phyloP scores from a whole-genome alignment of 805 yeast species.

The Blastobotrys chiropterorum region DNA sequence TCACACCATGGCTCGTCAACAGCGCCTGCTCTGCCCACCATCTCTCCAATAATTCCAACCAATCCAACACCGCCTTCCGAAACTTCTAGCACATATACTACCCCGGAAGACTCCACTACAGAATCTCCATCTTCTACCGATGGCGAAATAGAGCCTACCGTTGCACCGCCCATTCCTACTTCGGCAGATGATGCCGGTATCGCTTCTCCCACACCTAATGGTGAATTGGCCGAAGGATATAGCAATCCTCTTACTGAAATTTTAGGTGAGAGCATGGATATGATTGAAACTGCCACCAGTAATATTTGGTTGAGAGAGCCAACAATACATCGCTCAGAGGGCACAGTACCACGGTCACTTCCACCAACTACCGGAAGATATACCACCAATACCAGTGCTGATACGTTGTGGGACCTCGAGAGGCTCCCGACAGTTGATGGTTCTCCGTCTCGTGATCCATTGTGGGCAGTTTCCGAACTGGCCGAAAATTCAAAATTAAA shows the following conservation, averaged over 20 bases:
- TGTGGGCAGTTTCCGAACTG: background rate
- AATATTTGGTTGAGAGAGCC: background rate
- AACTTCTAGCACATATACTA: background rate
- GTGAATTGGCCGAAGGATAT: background rate
- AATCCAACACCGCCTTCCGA: background rate
- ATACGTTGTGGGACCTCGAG: background rate
- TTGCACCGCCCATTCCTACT: background rate
- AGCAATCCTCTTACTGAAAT: background rate
- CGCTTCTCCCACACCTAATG: too few relatives aligned
- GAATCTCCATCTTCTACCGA: background rate
- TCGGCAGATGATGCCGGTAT: too few relatives aligned
- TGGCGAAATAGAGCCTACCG: background rate
- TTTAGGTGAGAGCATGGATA: background rate
- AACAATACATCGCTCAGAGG: background rate
- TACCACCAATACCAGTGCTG: background rate
- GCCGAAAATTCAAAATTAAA: background rate
- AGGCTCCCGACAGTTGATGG: background rate
- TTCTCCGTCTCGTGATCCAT: background rate
- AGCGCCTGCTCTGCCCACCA: background rate
- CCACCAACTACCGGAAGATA: background rate
- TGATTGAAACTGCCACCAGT: background rate
- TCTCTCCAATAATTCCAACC: too few relatives aligned
- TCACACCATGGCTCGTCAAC: too few relatives aligned
- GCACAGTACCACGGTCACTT: background rate
- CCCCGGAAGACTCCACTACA: background rate